Percentiles rank a stretch among this genome's conserved stretches.
phyloP scores from a whole-genome alignment of 768 basidiomycete genomes.

The Mycena galopus region DNA sequence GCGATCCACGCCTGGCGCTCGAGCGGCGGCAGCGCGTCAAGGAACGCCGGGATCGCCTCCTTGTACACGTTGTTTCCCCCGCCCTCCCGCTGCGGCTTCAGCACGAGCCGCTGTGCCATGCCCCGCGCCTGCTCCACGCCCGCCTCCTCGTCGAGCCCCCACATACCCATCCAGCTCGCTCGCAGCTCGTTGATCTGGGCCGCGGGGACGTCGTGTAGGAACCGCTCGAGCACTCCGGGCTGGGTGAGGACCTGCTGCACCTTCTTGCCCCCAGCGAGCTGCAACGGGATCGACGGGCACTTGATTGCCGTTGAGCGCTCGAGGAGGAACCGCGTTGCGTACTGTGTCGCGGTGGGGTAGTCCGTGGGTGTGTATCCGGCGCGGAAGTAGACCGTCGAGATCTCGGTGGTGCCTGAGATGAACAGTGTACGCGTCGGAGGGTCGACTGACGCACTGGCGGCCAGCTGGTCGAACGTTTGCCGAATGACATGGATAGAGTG shows the following conservation, averaged over 20 bases:
- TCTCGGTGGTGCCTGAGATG: conserved; percentile 65
- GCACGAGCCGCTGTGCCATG: conserved; percentile 71
- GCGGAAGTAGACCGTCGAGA: conserved; percentile 92
- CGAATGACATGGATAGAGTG: conserved; percentile 81
- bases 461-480: conserved; percentile 81
- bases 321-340: conserved; percentile 79
- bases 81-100: conserved; percentile 98
- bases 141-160: conserved; percentile 75
- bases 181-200: conserved; percentile 67
- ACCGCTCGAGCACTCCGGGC: conserved; percentile 79
- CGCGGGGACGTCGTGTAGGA: conserved; percentile 59
- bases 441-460: conserved; percentile 67
- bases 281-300: conserved; percentile 90
- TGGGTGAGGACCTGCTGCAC: conserved; percentile 90
- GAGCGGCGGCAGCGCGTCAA: conserved; percentile 68
- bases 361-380: conserved; percentile 90
- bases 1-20: conserved; percentile 93
- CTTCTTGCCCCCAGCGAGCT: conserved; percentile 97
- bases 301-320: conserved; percentile 91
- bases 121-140: conserved; percentile 67
- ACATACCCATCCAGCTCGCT: conserved; percentile 91
- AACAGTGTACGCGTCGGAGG: conserved; percentile 58
- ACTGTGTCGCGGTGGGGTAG: conserved; percentile 75
- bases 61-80: conserved; percentile 98
- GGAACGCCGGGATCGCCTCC: conserved; percentile 80